phyloP scores from a whole-genome alignment of 2,329 filamentous ascomycete species.

The Calcarisporium arbuscula region DNA sequence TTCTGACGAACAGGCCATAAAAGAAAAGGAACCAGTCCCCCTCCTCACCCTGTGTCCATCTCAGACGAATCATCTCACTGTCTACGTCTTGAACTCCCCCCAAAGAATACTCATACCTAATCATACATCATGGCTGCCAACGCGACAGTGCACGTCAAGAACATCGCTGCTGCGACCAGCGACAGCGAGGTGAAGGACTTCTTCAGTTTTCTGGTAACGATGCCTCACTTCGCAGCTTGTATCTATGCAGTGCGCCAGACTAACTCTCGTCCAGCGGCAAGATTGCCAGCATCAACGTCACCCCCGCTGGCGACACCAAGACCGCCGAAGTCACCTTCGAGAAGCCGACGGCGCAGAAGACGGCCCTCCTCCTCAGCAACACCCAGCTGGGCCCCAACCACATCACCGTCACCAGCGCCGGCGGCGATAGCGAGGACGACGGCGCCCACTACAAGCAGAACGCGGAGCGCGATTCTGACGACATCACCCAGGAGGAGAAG shows the following conservation, averaged over 20 bases:
- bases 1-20: slow-evolving; percentile 5
- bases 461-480: slow-evolving; percentile 53
- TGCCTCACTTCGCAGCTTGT: too few relatives aligned
- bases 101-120: slow-evolving; percentile 6
- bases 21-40: too few relatives aligned
- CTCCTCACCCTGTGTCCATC: slow-evolving; percentile 6
- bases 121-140: slow-evolving; percentile 52
- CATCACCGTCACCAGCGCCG: slow-evolving; percentile 65
- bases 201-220: slow-evolving; percentile 94
- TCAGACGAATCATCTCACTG: slow-evolving; percentile 2
- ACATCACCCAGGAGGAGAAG: slow-evolving; percentile 94
- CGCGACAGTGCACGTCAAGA: slow-evolving; percentile 76
- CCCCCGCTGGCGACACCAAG: slow-evolving; percentile 61
- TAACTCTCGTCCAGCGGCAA: slow-evolving; percentile 61
- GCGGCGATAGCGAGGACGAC: slow-evolving; percentile 61
- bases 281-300: slow-evolving; percentile 77
- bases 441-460: slow-evolving; percentile 47
- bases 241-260: neutral
- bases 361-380: slow-evolving; percentile 92
- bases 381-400: slow-evolving; percentile 86
- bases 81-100: slow-evolving; percentile 5
- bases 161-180: slow-evolving; percentile 74
- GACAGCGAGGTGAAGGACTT: slow-evolving; percentile 94
- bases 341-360: slow-evolving; percentile 94
- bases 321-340: slow-evolving; percentile 92